Conservation (phyloP, 2,329 filamentous ascomycete genomes). For the Graphilbum sp. region DNA sequence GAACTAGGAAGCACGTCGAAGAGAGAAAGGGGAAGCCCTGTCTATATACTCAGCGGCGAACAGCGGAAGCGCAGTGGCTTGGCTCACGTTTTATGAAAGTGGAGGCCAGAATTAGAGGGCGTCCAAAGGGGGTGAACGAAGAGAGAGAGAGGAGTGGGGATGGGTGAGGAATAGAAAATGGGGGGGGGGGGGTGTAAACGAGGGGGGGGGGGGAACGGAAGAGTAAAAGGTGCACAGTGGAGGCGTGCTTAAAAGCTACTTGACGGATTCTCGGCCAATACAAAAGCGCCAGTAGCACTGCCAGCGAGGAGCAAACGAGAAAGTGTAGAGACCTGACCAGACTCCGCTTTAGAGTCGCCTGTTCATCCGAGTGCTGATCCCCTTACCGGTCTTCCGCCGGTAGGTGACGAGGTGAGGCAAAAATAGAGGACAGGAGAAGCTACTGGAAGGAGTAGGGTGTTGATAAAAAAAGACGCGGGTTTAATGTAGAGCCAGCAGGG, state of each 20-base stretch:
- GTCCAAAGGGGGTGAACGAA: neutral
- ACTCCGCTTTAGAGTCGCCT: no score
- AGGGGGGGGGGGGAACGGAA: neutral
- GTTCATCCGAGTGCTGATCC: no score
- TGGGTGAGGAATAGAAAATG: no score
- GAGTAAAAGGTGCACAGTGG: neutral
- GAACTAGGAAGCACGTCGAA: neutral
- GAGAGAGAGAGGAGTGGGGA: neutral
- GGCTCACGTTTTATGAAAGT: neutral
- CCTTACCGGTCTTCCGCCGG: no score
- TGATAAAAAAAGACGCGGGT: no score
- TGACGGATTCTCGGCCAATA: no score
- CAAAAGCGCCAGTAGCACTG: neutral
- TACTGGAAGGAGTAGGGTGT: no score
- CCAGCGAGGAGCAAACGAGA: neutral
- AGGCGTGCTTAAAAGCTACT: neutral
- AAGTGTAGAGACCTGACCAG: no score
- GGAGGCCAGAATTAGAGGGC: neutral
- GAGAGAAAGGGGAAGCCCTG: neutral
- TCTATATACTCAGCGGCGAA: neutral
- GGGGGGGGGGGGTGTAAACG: neutral
- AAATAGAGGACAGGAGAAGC: no score
- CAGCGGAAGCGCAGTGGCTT: neutral
- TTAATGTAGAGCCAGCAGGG: no score
- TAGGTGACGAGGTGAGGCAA: no score